These are phyloP conservation scores for Achlya hypogyna DNA, from an alignment of 352 stramenopile genomes.

Conservation along the genomic window DNA sequence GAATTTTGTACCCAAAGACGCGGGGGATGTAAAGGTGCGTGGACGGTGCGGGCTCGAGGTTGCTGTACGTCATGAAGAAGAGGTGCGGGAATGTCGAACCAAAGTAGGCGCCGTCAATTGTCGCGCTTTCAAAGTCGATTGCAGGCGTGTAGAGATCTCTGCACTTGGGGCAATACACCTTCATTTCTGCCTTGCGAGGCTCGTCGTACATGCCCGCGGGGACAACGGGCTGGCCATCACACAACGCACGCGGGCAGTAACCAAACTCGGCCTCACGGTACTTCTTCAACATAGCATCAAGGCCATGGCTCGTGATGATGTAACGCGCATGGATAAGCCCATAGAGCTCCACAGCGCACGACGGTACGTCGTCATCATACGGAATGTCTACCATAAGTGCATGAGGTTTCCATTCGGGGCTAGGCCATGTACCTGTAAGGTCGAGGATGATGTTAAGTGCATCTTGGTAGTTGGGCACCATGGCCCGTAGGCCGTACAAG, in stretches of 20 bases:
- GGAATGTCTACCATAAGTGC: conserved; percentile 54
- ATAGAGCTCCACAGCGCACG: conserved; percentile 83
- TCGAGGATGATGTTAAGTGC: conserved; percentile 90
- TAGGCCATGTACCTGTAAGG: conserved; percentile 43
- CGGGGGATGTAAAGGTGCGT: conserved; percentile 83
- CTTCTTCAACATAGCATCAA: conserved; percentile 88
- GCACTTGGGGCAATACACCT: conserved; percentile 86
- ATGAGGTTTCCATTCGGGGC: not conserved
- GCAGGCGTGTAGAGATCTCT: conserved; percentile 78
- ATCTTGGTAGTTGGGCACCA: conserved; percentile 85
- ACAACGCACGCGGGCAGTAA: conserved; percentile 74
- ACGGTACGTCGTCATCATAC: conserved; percentile 81
- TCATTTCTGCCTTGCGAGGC: conserved; percentile 86
- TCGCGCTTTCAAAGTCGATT: conserved; percentile 73
- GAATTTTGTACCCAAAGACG: conserved; percentile 90
- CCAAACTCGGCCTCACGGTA: conserved; percentile 85
- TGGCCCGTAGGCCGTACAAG: conserved; percentile 83
- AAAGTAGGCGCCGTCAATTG: conserved; percentile 96
- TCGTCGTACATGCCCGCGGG: conserved; percentile 80
- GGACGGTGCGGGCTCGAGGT: conserved; percentile 74
- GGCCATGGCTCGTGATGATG: conserved; percentile 81
- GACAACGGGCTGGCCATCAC: conserved; percentile 73
- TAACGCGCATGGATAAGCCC: conserved; percentile 84
- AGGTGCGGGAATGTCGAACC: conserved; percentile 98
- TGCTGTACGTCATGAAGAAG: conserved; percentile 97